phyloP scores from a whole-genome alignment of 805 yeast genomes.

The Candida easanensis region DNA sequence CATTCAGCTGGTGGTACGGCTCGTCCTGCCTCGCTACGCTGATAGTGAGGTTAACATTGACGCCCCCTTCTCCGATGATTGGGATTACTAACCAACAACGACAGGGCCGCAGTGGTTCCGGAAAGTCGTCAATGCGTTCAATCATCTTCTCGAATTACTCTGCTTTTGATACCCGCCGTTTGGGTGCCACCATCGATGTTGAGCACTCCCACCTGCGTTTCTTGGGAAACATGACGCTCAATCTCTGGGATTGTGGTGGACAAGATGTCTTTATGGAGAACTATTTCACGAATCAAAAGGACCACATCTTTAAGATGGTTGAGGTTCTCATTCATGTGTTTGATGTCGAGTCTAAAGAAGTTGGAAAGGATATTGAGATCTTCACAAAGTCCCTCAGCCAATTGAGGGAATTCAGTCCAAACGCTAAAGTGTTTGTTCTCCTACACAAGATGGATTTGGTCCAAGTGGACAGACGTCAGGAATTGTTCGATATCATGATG shows the following conservation, averaged over 20 bases:
- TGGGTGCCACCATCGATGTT: conserved; percentile 98
- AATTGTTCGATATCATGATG: conserved; percentile 82
- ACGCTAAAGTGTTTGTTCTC: conserved; percentile 86
- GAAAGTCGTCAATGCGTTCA: conserved; percentile 96
- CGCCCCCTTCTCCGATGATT: background rate
- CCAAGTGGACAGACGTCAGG: conserved; percentile 79
- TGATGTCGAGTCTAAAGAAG: conserved; percentile 91
- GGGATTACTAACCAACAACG: conserved; percentile 13
- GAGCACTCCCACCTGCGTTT: conserved; percentile 94
- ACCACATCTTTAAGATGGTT: conserved; percentile 91
- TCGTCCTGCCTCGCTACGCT: too few relatives aligned
- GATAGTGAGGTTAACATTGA: background rate
- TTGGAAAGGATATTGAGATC: conserved; percentile 89
- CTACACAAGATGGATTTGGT: conserved; percentile 96
- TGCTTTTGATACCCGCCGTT: conserved; percentile 91
- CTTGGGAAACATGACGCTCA: conserved; percentile 91
- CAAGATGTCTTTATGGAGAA: conserved; percentile 97
- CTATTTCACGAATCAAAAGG: conserved; percentile 83
- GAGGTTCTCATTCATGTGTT: conserved; percentile 95
- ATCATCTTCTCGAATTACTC: conserved; percentile 94
- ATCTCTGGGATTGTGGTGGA: conserved; percentile 98
- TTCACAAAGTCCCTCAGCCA: conserved; percentile 81
- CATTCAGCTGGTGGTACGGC: background rate
- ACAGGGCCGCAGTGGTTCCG: conserved; percentile 93
- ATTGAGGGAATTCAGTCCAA: conserved; percentile 79